Evolutionary conservation across 164 flowering plant species (phyloP).

Genomic region (Umbilicus rupestris): DNA sequence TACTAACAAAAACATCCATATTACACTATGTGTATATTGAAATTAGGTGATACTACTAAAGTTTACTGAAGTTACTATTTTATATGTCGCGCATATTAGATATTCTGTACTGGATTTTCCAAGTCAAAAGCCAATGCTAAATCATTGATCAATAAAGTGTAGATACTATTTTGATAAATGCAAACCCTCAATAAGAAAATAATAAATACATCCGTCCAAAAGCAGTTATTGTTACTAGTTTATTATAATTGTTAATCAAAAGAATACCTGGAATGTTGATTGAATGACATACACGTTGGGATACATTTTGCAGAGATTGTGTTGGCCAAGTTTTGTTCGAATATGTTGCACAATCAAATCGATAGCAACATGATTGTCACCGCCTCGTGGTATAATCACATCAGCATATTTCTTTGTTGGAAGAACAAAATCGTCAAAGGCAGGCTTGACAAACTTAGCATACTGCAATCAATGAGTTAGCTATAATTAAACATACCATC

Average conservation of each 20-base stretch:
- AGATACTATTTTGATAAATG: neutral
- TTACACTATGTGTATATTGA: no score
- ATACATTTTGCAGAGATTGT: slow-evolving; percentile 85
- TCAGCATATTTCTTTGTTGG: slow-evolving; percentile 98
- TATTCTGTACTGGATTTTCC: no score
- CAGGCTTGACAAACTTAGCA: slow-evolving; percentile 97
- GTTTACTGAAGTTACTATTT: no score
- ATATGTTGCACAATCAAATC: slow-evolving; percentile 94
- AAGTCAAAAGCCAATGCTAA: no score
- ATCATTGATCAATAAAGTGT: no score
- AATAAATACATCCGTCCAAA: neutral
- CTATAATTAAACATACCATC: neutral
- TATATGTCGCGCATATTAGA: no score
- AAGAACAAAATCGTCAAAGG: slow-evolving; percentile 90
- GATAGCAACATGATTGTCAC: slow-evolving; percentile 93
- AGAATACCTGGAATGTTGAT: slow-evolving; percentile 83
- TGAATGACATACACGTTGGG: slow-evolving; percentile 74
- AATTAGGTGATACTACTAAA: no score
- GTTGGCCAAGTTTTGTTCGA: slow-evolving; percentile 91
- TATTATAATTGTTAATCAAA: neutral
- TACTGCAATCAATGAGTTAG: slow-evolving; percentile 40
- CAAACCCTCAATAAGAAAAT: neutral
- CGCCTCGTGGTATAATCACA: slow-evolving; percentile 93
- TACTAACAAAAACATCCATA: no score
- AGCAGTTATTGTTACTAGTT: neutral